Percentiles rank a stretch among this genome's conserved stretches.
Conservation (phyloP, 306 rosid genomes). For the Vigna unguiculata region DNA sequence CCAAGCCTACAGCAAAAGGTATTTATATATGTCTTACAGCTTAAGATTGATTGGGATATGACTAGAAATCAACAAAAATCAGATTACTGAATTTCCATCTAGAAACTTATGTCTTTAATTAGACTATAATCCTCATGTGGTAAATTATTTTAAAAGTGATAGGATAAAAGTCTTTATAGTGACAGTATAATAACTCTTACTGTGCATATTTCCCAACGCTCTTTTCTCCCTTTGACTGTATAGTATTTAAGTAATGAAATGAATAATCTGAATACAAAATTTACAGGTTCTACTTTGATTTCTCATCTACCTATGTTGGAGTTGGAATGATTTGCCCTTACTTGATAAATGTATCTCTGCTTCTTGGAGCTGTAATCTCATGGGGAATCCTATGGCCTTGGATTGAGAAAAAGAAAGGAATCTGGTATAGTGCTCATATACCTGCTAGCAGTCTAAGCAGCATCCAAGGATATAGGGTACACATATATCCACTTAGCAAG, state of each 20-base stretch:
- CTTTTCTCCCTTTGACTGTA: neutral
- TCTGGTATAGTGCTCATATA: slow-evolving; percentile 64
- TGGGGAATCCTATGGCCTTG: slow-evolving; percentile 83
- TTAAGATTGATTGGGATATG: neutral
- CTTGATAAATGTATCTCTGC: slow-evolving; percentile 66
- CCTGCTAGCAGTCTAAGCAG: slow-evolving; percentile 60
- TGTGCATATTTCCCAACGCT: neutral
- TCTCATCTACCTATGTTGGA: slow-evolving; percentile 78
- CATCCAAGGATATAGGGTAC: slow-evolving; percentile 78
- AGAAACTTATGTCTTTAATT: neutral
- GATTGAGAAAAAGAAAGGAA: slow-evolving; percentile 66
- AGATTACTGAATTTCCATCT: neutral
- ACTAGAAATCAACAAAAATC: neutral
- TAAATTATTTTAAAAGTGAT: too few relatives aligned
- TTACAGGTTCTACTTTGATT: slow-evolving; percentile 76
- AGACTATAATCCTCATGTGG: neutral
- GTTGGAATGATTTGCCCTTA: slow-evolving; percentile 81
- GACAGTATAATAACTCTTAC: neutral
- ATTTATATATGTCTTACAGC: neutral
- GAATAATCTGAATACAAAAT: neutral
- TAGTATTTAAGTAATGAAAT: neutral
- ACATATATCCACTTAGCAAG: neutral
- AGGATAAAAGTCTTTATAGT: too few relatives aligned
- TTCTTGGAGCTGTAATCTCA: slow-evolving; percentile 71
- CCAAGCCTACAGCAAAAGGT: slow-evolving; percentile 60